Evolutionary conservation across 441 rosid species (phyloP), one percentile per base, ranked within the genome.

Genomic region (Euphorbia schlechtendalii): DNA sequence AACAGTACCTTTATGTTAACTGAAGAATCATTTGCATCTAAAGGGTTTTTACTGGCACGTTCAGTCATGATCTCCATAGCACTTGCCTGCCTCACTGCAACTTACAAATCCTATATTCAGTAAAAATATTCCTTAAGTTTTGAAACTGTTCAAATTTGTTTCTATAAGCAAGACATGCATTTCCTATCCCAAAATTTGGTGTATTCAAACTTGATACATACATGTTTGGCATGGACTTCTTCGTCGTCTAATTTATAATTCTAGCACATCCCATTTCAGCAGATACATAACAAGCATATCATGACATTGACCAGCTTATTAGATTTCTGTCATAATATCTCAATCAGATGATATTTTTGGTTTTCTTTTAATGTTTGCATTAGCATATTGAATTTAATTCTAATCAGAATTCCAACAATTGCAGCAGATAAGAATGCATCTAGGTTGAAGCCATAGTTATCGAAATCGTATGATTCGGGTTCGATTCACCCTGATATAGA

Each of bases 1-100:
- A 92, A 84, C 66, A 92, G 70, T 49, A 89, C 93, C 77, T 83
- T 89, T 72, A 90, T 75, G 56, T 67, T 78, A 0, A 90, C 68
- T 8, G 51, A 70, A 8, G 86, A 66, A 56, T 9, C 63, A 25
- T 69, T 71, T 25, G 73, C 61, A 48, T 36, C 73, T 0, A 8
- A 21, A 2, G 63, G 40, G 34, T 20, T 46, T 27, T 14, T 18
- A 34, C 41, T 56, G 1, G 64, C 25, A 64, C 11, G 73, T 60
- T 63, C 49, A 2, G 41, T 12, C 67, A 70, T 64, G 4, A 10
- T 27, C 59, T 73, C 77, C 28, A 54, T 71, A 27, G 43, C 45
- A 63, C 3, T 15, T 25, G 24, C 36, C 27, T 12, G 54, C 41
- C 7, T 49, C 38, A 67, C 52, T 14, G 45, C 13, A 49, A 59